These are phyloP conservation scores for Aspergillus brunneoviolaceus DNA, from an alignment of 2,329 filamentous ascomycete genomes.

Conservation along the genomic window DNA sequence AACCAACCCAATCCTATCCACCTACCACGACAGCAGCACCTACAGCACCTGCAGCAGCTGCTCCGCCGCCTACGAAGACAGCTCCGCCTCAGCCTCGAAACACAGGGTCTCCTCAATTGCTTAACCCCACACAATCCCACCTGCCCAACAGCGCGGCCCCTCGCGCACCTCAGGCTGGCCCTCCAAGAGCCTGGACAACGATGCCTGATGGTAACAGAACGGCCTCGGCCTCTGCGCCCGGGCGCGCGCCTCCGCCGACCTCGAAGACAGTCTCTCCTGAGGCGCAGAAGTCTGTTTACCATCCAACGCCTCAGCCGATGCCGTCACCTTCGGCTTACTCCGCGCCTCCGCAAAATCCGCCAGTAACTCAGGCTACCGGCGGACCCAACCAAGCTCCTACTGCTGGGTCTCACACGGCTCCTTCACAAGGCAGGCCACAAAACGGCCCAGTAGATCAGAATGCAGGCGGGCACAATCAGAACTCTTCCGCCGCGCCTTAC, in stretches of 20 bases:
- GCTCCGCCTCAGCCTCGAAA: not conserved
- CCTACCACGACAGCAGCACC: not conserved
- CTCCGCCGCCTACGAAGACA: not conserved
- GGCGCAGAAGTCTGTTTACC: not conserved
- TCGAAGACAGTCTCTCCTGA: not conserved
- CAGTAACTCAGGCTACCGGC: not conserved
- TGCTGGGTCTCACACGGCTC: too few species aligned
- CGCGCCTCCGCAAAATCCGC: not conserved
- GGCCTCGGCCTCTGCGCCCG: not conserved
- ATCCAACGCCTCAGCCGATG: not conserved
- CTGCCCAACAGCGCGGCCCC: not conserved
- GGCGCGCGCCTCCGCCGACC: not conserved
- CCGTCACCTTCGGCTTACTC: not conserved
- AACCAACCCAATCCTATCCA: not conserved
- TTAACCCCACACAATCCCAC: not conserved
- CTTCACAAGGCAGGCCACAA: not conserved
- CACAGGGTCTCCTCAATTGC: not conserved
- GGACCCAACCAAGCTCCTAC: too few species aligned
- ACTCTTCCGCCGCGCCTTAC: not conserved
- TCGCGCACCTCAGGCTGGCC: not conserved
- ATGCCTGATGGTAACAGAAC: not conserved
- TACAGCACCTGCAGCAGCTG: not conserved
- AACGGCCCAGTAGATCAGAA: not conserved
- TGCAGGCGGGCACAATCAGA: not conserved
- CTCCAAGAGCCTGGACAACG: not conserved